A percentile compares a stretch with the other conserved stretches of the same genome.
phyloP scores from a whole-genome alignment of 164 flowering plant genomes.

The Buxus sempervirens region DNA sequence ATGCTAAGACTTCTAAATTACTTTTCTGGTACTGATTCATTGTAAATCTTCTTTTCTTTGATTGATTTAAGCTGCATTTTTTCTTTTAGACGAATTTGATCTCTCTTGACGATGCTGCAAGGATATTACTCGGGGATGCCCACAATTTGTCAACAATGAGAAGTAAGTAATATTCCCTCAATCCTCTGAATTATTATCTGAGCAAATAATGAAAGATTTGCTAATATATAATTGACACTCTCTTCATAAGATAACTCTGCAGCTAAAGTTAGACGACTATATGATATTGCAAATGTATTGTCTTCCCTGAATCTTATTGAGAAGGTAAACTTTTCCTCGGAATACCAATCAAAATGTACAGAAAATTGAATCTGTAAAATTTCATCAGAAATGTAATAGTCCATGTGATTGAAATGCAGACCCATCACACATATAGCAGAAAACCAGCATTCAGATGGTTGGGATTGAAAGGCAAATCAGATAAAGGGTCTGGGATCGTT shows the following conservation, averaged over 20 bases:
- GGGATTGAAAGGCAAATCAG: conserved; percentile 42
- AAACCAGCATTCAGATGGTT: conserved; percentile 94
- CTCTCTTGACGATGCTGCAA: conserved; percentile 89
- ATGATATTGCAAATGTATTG: conserved; percentile 94
- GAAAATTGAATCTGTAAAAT: neutral
- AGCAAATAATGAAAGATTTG: no score
- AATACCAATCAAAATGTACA: neutral
- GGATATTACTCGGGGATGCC: conserved; percentile 65
- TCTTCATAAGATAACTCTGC: conserved; percentile 33
- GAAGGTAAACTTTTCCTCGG: conserved; percentile 50
- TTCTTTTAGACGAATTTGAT: conserved; percentile 49
- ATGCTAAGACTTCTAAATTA: conserved; percentile 17
- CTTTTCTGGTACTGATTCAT: neutral
- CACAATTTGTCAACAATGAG: conserved; percentile 48
- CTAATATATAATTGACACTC: conserved; percentile 16
- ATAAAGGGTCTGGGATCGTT: conserved; percentile 9
- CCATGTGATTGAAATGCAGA: conserved; percentile 40
- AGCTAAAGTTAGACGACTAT: conserved; percentile 89
- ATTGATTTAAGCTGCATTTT: neutral
- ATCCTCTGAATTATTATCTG: neutral
- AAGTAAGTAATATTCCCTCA: conserved; percentile 45
- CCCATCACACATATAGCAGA: conserved; percentile 60
- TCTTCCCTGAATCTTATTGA: conserved; percentile 91
- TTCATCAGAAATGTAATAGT: neutral
- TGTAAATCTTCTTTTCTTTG: neutral